Conservation (phyloP, 2,329 filamentous ascomycete genomes). For the Davidsoniella virescens region DNA sequence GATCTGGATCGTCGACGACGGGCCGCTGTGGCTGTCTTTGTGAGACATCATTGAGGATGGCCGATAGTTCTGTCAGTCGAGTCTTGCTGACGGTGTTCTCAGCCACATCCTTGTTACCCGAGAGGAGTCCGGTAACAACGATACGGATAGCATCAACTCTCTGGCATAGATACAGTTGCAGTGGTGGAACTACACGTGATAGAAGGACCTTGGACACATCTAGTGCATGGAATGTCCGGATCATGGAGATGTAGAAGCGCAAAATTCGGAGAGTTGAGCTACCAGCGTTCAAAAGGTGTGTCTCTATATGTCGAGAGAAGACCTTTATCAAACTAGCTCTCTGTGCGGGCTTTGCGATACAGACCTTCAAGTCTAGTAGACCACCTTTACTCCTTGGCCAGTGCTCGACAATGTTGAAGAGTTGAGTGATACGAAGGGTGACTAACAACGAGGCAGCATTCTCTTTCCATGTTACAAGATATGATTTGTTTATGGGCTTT, state of each 20-base stretch:
- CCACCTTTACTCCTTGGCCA: constrained; percentile 60
- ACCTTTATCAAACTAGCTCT: constrained; percentile 53
- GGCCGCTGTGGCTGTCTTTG: constrained; percentile 33
- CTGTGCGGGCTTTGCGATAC: constrained; percentile 50
- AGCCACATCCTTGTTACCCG: constrained; percentile 40
- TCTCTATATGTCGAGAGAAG: constrained; percentile 50
- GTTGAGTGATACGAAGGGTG: constrained; percentile 48
- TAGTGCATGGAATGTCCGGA: constrained; percentile 57
- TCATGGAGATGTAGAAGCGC: constrained; percentile 64
- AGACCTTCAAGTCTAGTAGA: constrained; percentile 56
- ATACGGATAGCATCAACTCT: constrained; percentile 64
- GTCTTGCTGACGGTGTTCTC: constrained; percentile 23
- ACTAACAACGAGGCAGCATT: constrained; percentile 54
- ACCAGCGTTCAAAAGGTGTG: constrained; percentile 56
- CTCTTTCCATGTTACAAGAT: constrained; percentile 53
- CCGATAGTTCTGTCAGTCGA: constrained; percentile 46
- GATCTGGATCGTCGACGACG: constrained; percentile 46
- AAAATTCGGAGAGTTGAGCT: constrained; percentile 61
- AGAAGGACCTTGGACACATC: constrained; percentile 65
- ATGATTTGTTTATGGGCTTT: constrained; percentile 30
- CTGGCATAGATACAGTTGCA: constrained; percentile 61
- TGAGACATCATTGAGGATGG: constrained; percentile 45
- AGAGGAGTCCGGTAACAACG: constrained; percentile 57
- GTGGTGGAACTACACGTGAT: constrained; percentile 53
- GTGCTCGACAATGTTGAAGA: constrained; percentile 63